These are phyloP conservation scores for Exophiala oligosperma DNA, from an alignment of 2,329 filamentous ascomycete genomes.

Conservation along the genomic window DNA sequence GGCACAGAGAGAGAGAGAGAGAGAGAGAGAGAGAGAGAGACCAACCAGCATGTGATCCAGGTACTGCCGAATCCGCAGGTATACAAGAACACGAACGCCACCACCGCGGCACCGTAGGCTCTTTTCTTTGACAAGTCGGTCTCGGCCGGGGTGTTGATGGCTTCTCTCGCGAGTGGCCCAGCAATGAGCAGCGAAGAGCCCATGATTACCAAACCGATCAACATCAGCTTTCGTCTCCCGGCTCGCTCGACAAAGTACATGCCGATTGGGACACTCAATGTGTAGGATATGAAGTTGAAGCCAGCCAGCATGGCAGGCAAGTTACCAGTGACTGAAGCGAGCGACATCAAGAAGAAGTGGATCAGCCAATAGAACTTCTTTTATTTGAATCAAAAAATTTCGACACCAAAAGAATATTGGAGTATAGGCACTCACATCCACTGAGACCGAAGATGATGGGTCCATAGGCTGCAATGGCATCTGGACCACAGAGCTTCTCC, in stretches of 20 bases:
- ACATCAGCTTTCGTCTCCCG: constrained; percentile 43
- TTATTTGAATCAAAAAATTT: background rate
- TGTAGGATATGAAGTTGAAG: constrained; percentile 31
- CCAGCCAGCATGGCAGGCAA: constrained; percentile 27
- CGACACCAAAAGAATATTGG: background rate
- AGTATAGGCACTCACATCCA: background rate
- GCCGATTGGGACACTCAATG: constrained; percentile 34
- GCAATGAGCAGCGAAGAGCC: constrained; percentile 40
- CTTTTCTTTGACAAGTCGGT: constrained; percentile 19
- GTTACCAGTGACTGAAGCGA: background rate
- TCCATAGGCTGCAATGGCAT: constrained; percentile 30
- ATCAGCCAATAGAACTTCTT: background rate
- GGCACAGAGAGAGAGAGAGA: background rate
- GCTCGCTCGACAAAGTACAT: constrained; percentile 40
- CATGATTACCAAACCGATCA: constrained; percentile 43
- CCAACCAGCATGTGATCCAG: constrained; percentile 32
- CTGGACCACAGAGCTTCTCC: constrained; percentile 30
- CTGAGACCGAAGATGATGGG: constrained; percentile 26
- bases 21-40: background rate
- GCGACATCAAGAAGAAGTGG: background rate
- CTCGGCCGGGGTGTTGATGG: constrained; percentile 16
- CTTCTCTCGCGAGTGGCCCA: constrained; percentile 31
- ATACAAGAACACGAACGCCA: constrained; percentile 30
- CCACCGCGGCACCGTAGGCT: constrained; percentile 28
- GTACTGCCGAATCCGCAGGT: constrained; percentile 31